Conservation (phyloP, 495 filamentous ascomycete genomes). For the Daldinia concentrica region DNA sequence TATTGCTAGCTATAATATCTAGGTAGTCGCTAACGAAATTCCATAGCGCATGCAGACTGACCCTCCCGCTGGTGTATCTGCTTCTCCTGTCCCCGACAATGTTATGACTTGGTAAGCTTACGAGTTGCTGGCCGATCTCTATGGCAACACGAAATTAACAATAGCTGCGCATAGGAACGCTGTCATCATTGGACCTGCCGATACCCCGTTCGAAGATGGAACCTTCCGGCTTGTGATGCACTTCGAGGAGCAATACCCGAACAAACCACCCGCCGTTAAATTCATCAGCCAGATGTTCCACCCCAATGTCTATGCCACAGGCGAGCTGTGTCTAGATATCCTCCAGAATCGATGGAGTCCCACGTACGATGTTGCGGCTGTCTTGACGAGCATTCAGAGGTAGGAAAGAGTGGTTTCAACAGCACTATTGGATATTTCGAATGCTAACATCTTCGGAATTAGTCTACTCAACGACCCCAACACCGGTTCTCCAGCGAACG, state of each 20-base stretch:
- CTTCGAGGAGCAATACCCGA: conserved; percentile 98
- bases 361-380: conserved; percentile 97
- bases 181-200: conserved; percentile 96
- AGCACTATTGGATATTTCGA: conserved; percentile 11
- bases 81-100: conserved; percentile 96
- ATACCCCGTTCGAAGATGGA: conserved; percentile 98
- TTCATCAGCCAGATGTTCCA: conserved; percentile 99
- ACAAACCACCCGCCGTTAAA: conserved; percentile 96
- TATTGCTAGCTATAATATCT: conserved; percentile 44
- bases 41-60: conserved; percentile 97
- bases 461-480: conserved; percentile 99
- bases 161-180: conserved; percentile 77
- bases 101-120: conserved; percentile 94
- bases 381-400: conserved; percentile 98
- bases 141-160: conserved; percentile 23
- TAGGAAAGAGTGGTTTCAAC: conserved; percentile 47
- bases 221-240: conserved; percentile 99
- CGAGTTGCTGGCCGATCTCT: conserved; percentile 2
- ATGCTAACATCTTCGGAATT: conserved; percentile 9
- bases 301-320: conserved; percentile 96
- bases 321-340: conserved; percentile 96
- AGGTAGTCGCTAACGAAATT: conserved; percentile 17
- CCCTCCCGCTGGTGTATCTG: conserved; percentile 95
- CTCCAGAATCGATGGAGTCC: conserved; percentile 98
- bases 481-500: conserved; percentile 95